A percentile compares a stretch with the other conserved stretches of the same genome.
Evolutionary conservation across 345 rosid genomes (phyloP).

Genomic region (Pugionium cornutum): DNA sequence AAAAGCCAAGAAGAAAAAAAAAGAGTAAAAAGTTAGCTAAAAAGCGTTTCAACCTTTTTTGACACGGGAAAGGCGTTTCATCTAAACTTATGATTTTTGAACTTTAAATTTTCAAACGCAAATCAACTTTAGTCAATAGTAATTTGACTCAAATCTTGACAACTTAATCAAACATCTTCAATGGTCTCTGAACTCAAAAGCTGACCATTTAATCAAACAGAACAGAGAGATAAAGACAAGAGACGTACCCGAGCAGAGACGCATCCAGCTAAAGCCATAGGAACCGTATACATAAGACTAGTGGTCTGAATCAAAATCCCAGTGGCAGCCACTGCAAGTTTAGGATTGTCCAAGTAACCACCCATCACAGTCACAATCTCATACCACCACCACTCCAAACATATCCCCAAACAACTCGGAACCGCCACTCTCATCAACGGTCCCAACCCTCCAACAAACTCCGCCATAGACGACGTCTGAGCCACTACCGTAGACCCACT

Average conservation of each 20-base stretch:
- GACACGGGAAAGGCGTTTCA: no score
- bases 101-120: background rate
- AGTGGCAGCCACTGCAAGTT: constrained; percentile 81
- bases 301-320: constrained; percentile 95
- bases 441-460: constrained; percentile 62
- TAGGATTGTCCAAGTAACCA: constrained; percentile 88
- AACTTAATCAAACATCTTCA: background rate
- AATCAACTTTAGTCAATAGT: background rate
- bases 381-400: constrained; percentile 99
- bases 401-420: constrained; percentile 93
- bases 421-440: constrained; percentile 77
- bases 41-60: background rate
- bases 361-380: constrained; percentile 89
- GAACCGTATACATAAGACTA: constrained; percentile 94
- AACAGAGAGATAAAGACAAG: background rate
- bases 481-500: constrained; percentile 38
- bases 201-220: background rate
- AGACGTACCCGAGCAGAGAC: constrained; percentile 88
- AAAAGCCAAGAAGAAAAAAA: background rate
- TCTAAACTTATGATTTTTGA: background rate
- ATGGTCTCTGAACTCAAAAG: constrained; percentile 4
- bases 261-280: constrained; percentile 96
- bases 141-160: constrained; percentile 14
- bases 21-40: background rate
- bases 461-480: constrained; percentile 44